Base-by-base conservation (phyloP, 169 alveolate genomes). In the Cardiosporidium cionae region DNA sequence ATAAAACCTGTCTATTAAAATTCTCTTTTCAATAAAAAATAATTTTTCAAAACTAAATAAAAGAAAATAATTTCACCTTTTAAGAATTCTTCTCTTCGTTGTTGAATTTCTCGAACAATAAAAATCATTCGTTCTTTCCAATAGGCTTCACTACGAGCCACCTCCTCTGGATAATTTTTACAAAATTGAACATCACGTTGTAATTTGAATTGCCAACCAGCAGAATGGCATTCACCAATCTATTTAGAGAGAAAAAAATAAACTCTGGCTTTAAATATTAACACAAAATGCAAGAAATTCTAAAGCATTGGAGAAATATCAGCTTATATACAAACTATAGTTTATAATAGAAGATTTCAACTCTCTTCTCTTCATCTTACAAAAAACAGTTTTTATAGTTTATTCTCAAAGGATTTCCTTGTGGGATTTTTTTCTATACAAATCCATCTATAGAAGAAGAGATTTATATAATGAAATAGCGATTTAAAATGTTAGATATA, bases 171-270 rank as follows among this genome's bases (percentile, higher is more conserved):
- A 16, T 68, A 67, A 4, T 65, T 67, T 7, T 65, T 37, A 9
- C 32, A 32, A 52, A 68, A 68, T 22, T 65, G 52, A 2, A 27
- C n/a, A 52, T 68, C 75, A 3, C 68, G 75, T 16, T 65, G 75
- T 1, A 68, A 44, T 67, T 37, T 34, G 32, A 68, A 52, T 16
- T 52, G 75, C 75, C 75, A 68, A 31, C 68, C 64, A 29, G 75
- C 44, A 7, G 66, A 68, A 1, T 37, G 16, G 22, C 73, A 67
- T 1, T 36, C 74, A 3, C 36, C 74, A 4, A 68, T 66, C 64
- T 35, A 44, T 32, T 7, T 3, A 2, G 28, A 16, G 16, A 2
- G 7, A 9, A 37, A 31, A 9, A 6, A n/a, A n/a, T n/a, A n/a
- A n/a, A n/a, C n/a, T n/a, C n/a, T n/a, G n/a, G n/a, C n/a, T n/a